Evolutionary conservation across 345 rosid species (phyloP).

Genomic region (Eucalyptus marginata): DNA sequence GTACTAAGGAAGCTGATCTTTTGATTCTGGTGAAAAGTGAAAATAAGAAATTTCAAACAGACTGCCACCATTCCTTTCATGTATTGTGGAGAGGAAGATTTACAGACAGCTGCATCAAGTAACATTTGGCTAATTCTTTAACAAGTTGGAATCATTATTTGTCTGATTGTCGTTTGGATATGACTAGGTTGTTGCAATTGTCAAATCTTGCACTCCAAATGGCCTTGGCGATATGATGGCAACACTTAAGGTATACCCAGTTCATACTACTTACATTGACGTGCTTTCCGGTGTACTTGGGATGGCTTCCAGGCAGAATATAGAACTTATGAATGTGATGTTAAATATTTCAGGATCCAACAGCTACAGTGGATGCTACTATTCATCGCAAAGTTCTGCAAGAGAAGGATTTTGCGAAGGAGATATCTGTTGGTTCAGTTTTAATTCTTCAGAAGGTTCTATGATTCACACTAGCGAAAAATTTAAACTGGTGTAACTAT

Average conservation of each 20-base stretch:
- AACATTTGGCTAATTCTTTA: background rate
- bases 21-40: background rate
- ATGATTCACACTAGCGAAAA: background rate
- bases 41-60: background rate
- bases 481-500: background rate
- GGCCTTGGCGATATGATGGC: constrained; percentile 81
- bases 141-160: background rate
- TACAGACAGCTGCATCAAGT: background rate
- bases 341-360: constrained; percentile 58
- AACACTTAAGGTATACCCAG: constrained; percentile 57
- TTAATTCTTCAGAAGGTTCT: constrained; percentile 58
- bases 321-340: background rate
- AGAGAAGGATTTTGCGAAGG: constrained; percentile 44
- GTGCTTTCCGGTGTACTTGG: background rate
- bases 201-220: constrained; percentile 60
- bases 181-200: constrained; percentile 54
- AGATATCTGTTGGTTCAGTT: constrained; percentile 60
- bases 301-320: background rate
- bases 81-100: background rate
- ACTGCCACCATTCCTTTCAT: background rate
- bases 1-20: background rate
- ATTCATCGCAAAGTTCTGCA: constrained; percentile 51
- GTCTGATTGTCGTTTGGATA: background rate
- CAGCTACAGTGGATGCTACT: constrained; percentile 64
- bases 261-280: background rate